Percentiles rank a stretch among this genome's conserved stretches.
phyloP scores from a whole-genome alignment of 2,329 filamentous ascomycete species.

The Aureobasidium subglaciale region DNA sequence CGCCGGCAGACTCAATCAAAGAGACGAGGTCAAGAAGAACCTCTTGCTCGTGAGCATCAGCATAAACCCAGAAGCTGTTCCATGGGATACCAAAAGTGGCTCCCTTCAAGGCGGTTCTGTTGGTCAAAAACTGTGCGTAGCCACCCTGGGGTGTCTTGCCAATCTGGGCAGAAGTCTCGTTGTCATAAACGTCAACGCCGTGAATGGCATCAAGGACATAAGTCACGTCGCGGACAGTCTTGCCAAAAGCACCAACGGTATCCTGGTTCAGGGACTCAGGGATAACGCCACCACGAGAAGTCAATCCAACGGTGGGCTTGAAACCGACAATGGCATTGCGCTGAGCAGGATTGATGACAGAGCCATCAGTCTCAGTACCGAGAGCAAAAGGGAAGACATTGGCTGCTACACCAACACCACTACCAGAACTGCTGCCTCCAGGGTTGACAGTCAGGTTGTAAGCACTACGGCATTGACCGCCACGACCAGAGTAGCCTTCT shows the following conservation, averaged over 20 bases:
- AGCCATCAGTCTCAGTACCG: conserved; percentile 67
- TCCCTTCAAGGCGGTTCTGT: conserved; percentile 48
- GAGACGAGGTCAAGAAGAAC: conserved; percentile 45
- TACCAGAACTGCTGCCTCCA: conserved; percentile 62
- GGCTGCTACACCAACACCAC: conserved; percentile 56
- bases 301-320: conserved; percentile 69
- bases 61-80: conserved; percentile 62
- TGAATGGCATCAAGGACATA: conserved; percentile 62
- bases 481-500: conserved; percentile 58
- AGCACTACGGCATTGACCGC: conserved; percentile 57
- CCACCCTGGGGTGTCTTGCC: conserved; percentile 49
- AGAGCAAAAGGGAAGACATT: conserved; percentile 59
- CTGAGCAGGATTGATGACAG: conserved; percentile 63
- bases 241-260: conserved; percentile 59
- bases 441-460: conserved; percentile 65
- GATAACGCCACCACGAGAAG: conserved; percentile 51
- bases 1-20: conserved; percentile 54
- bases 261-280: conserved; percentile 64
- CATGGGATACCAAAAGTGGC: conserved; percentile 66
- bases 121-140: conserved; percentile 51
- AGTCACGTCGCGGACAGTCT: conserved; percentile 61
- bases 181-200: conserved; percentile 56
- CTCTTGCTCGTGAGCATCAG: conserved; percentile 48
- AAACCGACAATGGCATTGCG: conserved; percentile 64
- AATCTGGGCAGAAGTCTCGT: conserved; percentile 55